Evolutionary conservation across 108 stramenopile genomes (phyloP).

Genomic region (Chaetoceros tenuissimus): DNA sequence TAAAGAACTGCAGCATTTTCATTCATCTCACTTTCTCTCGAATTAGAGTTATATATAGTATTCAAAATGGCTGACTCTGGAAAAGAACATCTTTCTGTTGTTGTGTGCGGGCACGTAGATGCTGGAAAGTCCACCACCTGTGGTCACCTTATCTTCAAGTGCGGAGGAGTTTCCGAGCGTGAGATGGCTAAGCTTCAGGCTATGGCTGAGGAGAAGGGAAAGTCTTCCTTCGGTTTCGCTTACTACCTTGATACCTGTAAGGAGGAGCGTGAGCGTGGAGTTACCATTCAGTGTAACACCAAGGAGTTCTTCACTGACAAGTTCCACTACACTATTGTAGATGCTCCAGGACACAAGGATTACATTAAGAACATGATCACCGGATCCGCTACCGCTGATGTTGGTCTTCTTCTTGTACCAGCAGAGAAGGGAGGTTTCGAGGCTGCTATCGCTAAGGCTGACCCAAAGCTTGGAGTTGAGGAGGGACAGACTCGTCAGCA

Average conservation of each 20-base stretch:
- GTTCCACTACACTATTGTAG: conserved; percentile 68
- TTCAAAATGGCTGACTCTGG: conserved; percentile 2
- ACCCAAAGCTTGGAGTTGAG: conserved; percentile 54
- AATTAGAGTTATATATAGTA: background rate
- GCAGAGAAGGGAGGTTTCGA: conserved; percentile 82
- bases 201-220: conserved; percentile 52
- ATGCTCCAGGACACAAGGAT: conserved; percentile 70
- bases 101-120: conserved; percentile 85
- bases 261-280: conserved; percentile 63
- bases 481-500: conserved; percentile 69
- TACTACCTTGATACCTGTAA: conserved; percentile 63
- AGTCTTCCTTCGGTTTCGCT: conserved; percentile 61
- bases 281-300: conserved; percentile 63
- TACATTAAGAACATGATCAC: conserved; percentile 77
- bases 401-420: conserved; percentile 56
- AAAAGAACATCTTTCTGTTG: conserved; percentile 73
- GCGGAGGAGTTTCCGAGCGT: conserved; percentile 55
- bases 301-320: conserved; percentile 69
- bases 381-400: conserved; percentile 58
- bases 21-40: background rate
- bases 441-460: conserved; percentile 80
- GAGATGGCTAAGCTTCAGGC: conserved; percentile 60
- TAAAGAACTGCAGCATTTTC: background rate
- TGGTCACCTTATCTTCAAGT: conserved; percentile 62
- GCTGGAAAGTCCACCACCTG: conserved; percentile 36